Evolutionary conservation across 805 yeast genomes (phyloP).

Genomic region (Yarrowia deformans): DNA sequence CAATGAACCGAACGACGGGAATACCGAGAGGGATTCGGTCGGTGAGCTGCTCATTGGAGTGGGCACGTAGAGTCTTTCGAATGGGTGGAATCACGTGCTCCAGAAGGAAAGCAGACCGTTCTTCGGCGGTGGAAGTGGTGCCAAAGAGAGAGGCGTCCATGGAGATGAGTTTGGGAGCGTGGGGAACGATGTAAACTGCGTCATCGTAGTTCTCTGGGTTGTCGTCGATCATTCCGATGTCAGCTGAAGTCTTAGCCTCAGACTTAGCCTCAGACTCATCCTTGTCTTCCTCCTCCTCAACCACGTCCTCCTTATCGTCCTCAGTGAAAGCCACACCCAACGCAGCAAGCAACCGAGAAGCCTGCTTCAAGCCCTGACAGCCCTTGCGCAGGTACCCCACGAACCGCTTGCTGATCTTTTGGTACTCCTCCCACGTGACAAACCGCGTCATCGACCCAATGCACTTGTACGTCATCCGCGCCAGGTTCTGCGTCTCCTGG

Average conservation of each 20-base stretch:
- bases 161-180: neutral
- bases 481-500: conserved; percentile 51
- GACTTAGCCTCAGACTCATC: too few species aligned
- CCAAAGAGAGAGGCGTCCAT: conserved; percentile 39
- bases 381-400: conserved; percentile 57
- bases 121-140: conserved; percentile 52
- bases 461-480: conserved; percentile 60
- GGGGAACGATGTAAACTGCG: conserved; percentile 40
- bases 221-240: too few species aligned
- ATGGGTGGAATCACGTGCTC: conserved; percentile 68
- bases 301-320: conserved; percentile 40
- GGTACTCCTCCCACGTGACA: conserved; percentile 80
- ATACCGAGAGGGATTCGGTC: conserved; percentile 81
- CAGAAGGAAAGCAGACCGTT: conserved; percentile 58
- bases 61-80: conserved; percentile 57
- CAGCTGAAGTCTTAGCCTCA: too few species aligned
- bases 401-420: conserved; percentile 76
- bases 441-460: conserved; percentile 65
- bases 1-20: conserved; percentile 72
- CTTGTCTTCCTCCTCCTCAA: conserved; percentile 38
- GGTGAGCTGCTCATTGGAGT: conserved; percentile 59
- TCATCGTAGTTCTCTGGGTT: conserved; percentile 22
- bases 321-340: conserved; percentile 43
- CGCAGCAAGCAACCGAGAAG: conserved; percentile 57
- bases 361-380: conserved; percentile 60